Percentiles rank a stretch among this genome's conserved stretches.
Conservation (phyloP, 768 basidiomycete species). For the Lactarius tabidus region DNA sequence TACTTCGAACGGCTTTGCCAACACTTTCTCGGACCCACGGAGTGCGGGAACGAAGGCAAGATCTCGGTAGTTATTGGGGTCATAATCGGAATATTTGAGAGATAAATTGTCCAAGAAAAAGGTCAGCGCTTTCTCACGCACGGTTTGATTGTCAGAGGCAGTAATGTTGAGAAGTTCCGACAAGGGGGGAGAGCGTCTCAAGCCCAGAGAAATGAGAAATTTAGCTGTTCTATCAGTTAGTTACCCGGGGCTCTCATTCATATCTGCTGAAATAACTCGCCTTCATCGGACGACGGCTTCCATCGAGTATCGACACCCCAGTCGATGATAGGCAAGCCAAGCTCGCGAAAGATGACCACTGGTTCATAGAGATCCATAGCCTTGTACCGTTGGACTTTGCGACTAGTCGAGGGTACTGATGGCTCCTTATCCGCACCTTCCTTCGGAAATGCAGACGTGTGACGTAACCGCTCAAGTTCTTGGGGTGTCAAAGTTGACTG, state of each 20-base stretch:
- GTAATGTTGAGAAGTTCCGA: slow-evolving; percentile 65
- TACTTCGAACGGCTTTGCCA: slow-evolving; percentile 67
- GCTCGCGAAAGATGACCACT: slow-evolving; percentile 56
- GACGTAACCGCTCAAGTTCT: slow-evolving; percentile 52
- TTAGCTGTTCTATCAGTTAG: slow-evolving; percentile 50
- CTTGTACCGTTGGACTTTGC: slow-evolving; percentile 47
- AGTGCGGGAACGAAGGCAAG: slow-evolving; percentile 78
- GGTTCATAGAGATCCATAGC: slow-evolving; percentile 88
- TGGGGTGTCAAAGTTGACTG: slow-evolving; percentile 53
- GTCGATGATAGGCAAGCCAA: slow-evolving; percentile 79
- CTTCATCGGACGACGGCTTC: slow-evolving; percentile 82
- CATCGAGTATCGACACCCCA: slow-evolving; percentile 82
- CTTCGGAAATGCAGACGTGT: slow-evolving; percentile 72
- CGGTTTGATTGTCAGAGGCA: slow-evolving; percentile 46
- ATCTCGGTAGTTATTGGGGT: slow-evolving; percentile 49
- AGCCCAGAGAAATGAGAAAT: slow-evolving; percentile 68
- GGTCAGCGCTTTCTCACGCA: slow-evolving; percentile 62
- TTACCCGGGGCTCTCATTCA: neutral
- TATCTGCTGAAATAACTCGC: slow-evolving; percentile 36
- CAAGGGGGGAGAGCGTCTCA: slow-evolving; percentile 66
- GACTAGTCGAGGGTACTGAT: slow-evolving; percentile 25
- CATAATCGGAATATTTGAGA: slow-evolving; percentile 56
- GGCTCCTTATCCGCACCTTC: slow-evolving; percentile 38
- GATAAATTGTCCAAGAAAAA: slow-evolving; percentile 78
- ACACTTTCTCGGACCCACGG: slow-evolving; percentile 44